Conservation (phyloP, 768 basidiomycete species). For the Tricholoma matsutake region DNA sequence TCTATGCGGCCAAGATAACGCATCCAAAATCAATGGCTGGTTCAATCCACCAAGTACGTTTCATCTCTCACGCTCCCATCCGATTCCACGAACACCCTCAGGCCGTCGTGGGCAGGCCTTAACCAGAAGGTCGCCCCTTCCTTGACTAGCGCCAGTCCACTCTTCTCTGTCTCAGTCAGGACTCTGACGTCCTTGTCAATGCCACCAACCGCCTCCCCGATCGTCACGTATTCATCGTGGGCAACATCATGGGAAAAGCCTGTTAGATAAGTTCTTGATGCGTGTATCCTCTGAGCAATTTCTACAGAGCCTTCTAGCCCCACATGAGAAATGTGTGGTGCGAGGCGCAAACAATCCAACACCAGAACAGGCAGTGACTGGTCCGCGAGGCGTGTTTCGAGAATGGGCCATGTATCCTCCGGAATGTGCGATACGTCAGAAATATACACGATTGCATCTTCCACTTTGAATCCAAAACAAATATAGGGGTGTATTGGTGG, state of each 20-base stretch:
- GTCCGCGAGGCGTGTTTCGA: conserved; percentile 25
- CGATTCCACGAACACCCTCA: conserved; percentile 48
- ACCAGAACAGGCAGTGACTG: conserved; percentile 54
- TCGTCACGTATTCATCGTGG: conserved; percentile 73
- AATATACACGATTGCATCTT: conserved; percentile 68
- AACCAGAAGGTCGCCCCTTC: conserved; percentile 54
- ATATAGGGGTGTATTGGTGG: conserved; percentile 50
- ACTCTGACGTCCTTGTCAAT: conserved; percentile 24
- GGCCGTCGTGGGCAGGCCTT: conserved; percentile 73
- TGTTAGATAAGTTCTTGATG: conserved; percentile 63
- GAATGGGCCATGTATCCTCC: conserved; percentile 59
- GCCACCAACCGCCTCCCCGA: conserved; percentile 51
- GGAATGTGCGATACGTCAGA: conserved; percentile 85
- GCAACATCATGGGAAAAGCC: conserved; percentile 77
- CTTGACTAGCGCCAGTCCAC: conserved; percentile 45
- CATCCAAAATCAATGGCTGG: neutral
- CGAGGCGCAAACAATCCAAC: conserved; percentile 72
- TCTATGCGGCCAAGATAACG: neutral
- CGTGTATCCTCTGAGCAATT: conserved; percentile 53
- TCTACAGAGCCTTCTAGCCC: conserved; percentile 63
- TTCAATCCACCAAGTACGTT: conserved; percentile 32
- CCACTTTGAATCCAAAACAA: conserved; percentile 68
- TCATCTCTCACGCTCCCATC: conserved; percentile 48
- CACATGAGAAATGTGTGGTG: conserved; percentile 74
- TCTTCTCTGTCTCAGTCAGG: conserved; percentile 32